Evolutionary conservation across 2,329 filamentous ascomycete species (phyloP).

Genomic region (Arachnopeziza araneosa): DNA sequence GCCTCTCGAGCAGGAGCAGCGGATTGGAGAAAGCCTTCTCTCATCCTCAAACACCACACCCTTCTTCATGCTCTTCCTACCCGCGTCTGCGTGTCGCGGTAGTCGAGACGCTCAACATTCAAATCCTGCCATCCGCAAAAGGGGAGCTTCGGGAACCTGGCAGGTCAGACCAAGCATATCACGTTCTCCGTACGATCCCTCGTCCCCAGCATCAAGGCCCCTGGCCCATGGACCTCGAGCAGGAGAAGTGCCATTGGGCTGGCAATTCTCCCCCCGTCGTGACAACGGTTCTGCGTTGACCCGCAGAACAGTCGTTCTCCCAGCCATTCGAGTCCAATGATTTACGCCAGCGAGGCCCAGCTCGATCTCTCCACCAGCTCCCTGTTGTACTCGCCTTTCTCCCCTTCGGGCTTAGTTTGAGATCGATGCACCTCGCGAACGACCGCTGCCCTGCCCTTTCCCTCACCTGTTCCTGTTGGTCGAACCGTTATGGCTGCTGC

Average conservation of each 20-base stretch:
- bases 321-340: constrained; percentile 23
- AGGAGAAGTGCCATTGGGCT: constrained; percentile 12
- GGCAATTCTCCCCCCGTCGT: constrained; percentile 12
- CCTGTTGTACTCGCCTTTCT: constrained; percentile 19
- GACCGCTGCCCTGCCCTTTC: constrained; percentile 7
- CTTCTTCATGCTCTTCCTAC: neutral
- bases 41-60: neutral
- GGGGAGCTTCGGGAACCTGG: neutral
- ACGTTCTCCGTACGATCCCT: constrained; percentile 13
- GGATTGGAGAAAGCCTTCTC: neutral
- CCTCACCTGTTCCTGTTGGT: constrained; percentile 15
- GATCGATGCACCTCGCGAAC: constrained; percentile 27
- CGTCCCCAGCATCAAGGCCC: neutral
- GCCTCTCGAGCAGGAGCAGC: no score
- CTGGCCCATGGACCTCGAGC: neutral
- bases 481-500: constrained; percentile 15
- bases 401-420: constrained; percentile 24
- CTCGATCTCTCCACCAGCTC: constrained; percentile 27
- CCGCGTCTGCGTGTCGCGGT: neutral
- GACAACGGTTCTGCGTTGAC: constrained; percentile 28
- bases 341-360: constrained; percentile 17
- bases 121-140: neutral
- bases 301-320: constrained; percentile 20
- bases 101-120: neutral
- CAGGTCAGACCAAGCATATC: constrained; percentile 3